Evolutionary conservation across 441 rosid species (phyloP), one percentile per base, ranked within the genome.

Genomic region (Eruca vesicaria): DNA sequence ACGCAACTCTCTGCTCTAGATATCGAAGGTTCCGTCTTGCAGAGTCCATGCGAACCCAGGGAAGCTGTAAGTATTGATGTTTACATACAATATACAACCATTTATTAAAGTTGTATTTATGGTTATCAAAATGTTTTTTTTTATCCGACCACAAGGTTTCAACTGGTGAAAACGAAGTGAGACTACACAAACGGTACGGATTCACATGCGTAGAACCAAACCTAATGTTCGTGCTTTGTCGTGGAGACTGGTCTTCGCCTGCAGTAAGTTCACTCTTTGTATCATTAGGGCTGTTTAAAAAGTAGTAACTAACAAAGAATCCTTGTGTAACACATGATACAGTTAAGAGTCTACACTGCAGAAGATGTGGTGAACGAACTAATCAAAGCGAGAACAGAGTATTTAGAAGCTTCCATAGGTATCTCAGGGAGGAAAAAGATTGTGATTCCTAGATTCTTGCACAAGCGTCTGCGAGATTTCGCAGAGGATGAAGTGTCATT

Each of bases 151-250:
- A 45, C 6, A 2, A 45, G 53, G 53, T 15, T 45, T 15, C 53
- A 45, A 45, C 9, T 45, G 53, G 53, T 45, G 53, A 45, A 45
- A 45, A 15, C 9, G 19, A 45, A 45, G 19, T 8, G 2, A 45
- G 20, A 2, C 3, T 45, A 11, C 77, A 86, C 28, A 85, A 85
- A 79, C 87, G 84, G 35, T 90, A 87, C 63, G 97, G 98, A 41
- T 81, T 94, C 53, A 90, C 89, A 28, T 94, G 89, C 73, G 88
- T 93, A 31, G 97, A 94, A 75, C 94, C 97, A 4, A 92, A 90
- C 65, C 84, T 94, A 50, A 89, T 91, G 14, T 94, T 94, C 33
- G 97, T 92, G 41, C 97, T 94, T 64, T 92, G 98, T 84, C 82
- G 97, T 71, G 98, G 98, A 81, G 92, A 86, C 53, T 87, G 95